Percentiles rank a stretch among this genome's conserved stretches.
phyloP scores from a whole-genome alignment of 2,329 filamentous ascomycete genomes.

The Elsinoe australis region DNA sequence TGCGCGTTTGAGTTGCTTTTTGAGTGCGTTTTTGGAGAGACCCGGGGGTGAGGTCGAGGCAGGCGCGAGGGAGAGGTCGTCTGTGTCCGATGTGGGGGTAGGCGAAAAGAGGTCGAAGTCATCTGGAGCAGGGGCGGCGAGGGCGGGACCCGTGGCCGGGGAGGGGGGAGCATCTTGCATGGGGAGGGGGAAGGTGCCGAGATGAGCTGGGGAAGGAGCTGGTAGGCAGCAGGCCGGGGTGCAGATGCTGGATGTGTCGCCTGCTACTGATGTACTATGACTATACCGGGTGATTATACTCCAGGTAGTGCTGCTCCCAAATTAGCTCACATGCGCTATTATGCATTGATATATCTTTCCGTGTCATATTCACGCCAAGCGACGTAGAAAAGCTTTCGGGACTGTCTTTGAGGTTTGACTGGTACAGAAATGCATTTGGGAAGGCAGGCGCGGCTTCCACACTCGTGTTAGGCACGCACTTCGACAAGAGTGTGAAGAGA shows the following conservation, averaged over 20 bases:
- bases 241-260: neutral
- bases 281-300: too few species aligned
- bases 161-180: neutral
- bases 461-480: too few species aligned
- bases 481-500: too few species aligned
- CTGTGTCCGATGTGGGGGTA: too few species aligned
- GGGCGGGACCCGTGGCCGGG: neutral
- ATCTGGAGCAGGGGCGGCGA: neutral
- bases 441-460: too few species aligned
- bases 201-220: neutral
- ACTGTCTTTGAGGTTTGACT: too few species aligned
- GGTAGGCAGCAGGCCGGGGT: neutral
- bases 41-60: neutral
- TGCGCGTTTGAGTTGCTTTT: neutral
- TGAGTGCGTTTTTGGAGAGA: constrained; percentile 6
- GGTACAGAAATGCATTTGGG: too few species aligned
- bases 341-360: too few species aligned
- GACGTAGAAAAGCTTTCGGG: too few species aligned
- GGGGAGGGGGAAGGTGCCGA: neutral
- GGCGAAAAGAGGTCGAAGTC: neutral
- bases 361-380: too few species aligned
- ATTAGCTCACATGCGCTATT: too few species aligned
- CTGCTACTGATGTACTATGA: neutral
- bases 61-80: neutral
- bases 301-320: too few species aligned